phyloP scores from a whole-genome alignment of 139 green algal genomes.

The Pleodorina starrii region DNA sequence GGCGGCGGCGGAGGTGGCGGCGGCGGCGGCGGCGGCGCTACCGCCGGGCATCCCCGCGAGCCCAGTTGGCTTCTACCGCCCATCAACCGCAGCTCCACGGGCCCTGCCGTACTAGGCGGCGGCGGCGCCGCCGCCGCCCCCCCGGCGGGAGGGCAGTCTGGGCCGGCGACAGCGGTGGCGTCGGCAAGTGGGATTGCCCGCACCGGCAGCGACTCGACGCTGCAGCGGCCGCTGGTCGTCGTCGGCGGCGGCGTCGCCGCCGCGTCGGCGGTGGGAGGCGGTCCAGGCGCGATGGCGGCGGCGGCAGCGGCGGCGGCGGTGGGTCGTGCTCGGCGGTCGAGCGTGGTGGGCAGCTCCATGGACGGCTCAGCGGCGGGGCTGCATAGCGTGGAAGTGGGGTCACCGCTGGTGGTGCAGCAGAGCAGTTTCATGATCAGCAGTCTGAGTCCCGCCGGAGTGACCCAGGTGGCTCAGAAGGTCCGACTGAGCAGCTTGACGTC shows the following conservation, averaged over 20 bases:
- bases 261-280: neutral
- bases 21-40: neutral
- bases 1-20: too few relatives aligned
- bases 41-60: neutral
- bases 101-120: neutral
- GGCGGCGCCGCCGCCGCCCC: neutral
- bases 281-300: neutral
- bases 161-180: neutral
- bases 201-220: neutral
- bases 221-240: neutral
- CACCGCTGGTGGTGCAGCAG: neutral
- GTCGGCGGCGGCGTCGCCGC: neutral
- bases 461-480: neutral
- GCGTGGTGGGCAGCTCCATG: neutral
- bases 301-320: neutral
- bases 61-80: constrained; percentile 20
- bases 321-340: neutral
- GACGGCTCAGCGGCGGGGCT: neutral
- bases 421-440: neutral
- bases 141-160: neutral
- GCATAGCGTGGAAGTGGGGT: neutral
- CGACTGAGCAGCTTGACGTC: neutral
- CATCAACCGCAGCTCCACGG: neutral
- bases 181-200: neutral
- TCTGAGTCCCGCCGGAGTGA: neutral